These are phyloP conservation scores for Rhododendron griersonianum DNA, from an alignment of 148 eudicot genomes.

Conservation along the genomic window DNA sequence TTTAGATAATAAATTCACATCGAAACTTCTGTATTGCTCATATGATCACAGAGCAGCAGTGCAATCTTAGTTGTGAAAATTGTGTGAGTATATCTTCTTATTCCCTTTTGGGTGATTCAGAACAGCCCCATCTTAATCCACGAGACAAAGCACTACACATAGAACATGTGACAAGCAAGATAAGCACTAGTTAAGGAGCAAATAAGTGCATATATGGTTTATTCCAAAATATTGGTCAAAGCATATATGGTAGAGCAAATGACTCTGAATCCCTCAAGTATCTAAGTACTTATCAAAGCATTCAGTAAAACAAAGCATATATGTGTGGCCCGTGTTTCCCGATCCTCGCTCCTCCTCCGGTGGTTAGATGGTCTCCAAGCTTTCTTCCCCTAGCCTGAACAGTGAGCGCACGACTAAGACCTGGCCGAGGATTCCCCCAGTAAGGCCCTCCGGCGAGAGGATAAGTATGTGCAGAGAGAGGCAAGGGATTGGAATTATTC, in stretches of 20 bases:
- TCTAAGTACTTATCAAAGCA: background rate
- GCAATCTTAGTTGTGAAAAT: background rate
- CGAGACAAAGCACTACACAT: background rate
- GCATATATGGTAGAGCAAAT: background rate
- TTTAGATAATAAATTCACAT: constrained; percentile 3
- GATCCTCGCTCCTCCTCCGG: too few relatives aligned
- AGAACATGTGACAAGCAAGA: background rate
- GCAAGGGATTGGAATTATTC: too few relatives aligned
- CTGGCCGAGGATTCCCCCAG: too few relatives aligned
- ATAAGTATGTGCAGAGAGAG: too few relatives aligned
- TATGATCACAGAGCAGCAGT: background rate
- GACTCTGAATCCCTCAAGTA: background rate
- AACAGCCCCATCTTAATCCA: background rate
- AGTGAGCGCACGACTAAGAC: too few relatives aligned
- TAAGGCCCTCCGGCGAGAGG: too few relatives aligned
- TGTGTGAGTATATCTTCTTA: background rate
- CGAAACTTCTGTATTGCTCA: background rate
- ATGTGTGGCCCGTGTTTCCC: too few relatives aligned
- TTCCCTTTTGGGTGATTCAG: background rate
- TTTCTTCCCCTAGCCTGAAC: too few relatives aligned
- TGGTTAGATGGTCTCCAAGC: too few relatives aligned
- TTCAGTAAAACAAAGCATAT: background rate
- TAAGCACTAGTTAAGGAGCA: background rate
- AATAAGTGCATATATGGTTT: background rate
- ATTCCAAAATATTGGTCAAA: background rate